These are phyloP conservation scores for Lasiodiplodia hormozganensis DNA, from an alignment of 2,329 filamentous ascomycete genomes.

Conservation along the genomic window DNA sequence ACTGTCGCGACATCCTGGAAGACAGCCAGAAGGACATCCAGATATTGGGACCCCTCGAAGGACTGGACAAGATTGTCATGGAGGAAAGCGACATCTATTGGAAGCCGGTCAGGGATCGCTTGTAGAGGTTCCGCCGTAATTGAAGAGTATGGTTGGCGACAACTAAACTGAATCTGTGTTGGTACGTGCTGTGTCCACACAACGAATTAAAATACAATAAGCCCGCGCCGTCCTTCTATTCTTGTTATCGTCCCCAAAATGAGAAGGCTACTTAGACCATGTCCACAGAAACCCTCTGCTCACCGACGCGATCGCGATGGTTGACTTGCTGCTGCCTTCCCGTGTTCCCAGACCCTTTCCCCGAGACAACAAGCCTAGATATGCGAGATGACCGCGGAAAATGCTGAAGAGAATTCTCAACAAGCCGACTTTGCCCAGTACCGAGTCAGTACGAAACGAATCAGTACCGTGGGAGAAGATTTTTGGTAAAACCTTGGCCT, in stretches of 20 bases:
- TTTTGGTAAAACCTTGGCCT: neutral
- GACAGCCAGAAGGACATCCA: slow-evolving; percentile 58
- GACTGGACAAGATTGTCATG: slow-evolving; percentile 54
- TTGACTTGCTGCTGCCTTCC: too few species aligned
- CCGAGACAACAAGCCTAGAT: neutral
- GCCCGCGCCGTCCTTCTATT: too few species aligned
- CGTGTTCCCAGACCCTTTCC: too few species aligned
- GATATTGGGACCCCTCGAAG: slow-evolving; percentile 57
- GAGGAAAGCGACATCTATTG: slow-evolving; percentile 57
- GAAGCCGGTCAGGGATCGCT: slow-evolving; percentile 35
- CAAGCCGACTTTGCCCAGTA: neutral
- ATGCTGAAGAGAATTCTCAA: neutral
- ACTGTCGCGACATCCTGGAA: slow-evolving; percentile 56
- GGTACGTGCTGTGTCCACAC: too few species aligned
- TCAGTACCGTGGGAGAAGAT: neutral
- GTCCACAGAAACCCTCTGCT: too few species aligned
- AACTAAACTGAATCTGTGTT: too few species aligned
- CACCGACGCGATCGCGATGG: too few species aligned
- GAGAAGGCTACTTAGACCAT: too few species aligned
- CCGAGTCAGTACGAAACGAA: slow-evolving; percentile 15
- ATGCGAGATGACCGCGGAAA: neutral
- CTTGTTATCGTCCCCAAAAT: too few species aligned
- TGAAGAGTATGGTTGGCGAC: too few species aligned
- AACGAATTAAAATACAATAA: too few species aligned
- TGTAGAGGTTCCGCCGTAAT: neutral